Base-by-base conservation (phyloP, 2,329 filamentous ascomycete genomes). In the Paraphaeosphaeria minitans region DNA sequence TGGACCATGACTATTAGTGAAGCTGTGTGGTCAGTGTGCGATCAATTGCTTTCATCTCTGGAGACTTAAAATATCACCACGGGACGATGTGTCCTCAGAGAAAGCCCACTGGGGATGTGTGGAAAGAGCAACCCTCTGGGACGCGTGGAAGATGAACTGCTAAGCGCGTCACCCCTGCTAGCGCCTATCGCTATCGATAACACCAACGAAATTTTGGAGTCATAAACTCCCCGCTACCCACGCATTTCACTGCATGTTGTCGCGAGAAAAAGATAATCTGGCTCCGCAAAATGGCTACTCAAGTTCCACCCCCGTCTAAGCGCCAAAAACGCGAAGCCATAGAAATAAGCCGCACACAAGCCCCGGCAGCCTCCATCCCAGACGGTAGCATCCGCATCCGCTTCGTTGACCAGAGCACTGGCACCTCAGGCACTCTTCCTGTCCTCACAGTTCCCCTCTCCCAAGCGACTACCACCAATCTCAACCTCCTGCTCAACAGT, bases 391-490 rank as follows among this genome's bases (percentile, higher is more conserved):
- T 96, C 73, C 89, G 92, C 76, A 88, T 96, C 49, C 91, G 94
- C 66, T 97, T 98, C 78, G 84, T 92, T 72, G 93, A 98, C 76
- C 87, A 91, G 85, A 90, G 85, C 58, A 87, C 84, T 9, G 85
- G 86, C 58, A 79, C 83, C 80, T 86, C 82, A 75, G 92, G 83
- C 79, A 92, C 84, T 68, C 89, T 84, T 75, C 89, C 81, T 76
- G 92, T 85, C 8, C 71, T 78, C 76, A 90, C 80, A 74, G 89
- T 97, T 43, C 89, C 92, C 13, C 85, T 97, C 33, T 89, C 89
- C 57, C 90, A 97, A 80, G 90, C 94, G 1, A 90, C 86, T 8
- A 91, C 95, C 62, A 94, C 92, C 80, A 97, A 97, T 68, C 84
- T 98, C 3, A 94, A 95, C 54, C 85, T 93, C 10, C 83, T 97